Evolutionary conservation across 345 rosid genomes (phyloP), one percentile per base, ranked within the genome.

Genomic region (Carallia brachiata): DNA sequence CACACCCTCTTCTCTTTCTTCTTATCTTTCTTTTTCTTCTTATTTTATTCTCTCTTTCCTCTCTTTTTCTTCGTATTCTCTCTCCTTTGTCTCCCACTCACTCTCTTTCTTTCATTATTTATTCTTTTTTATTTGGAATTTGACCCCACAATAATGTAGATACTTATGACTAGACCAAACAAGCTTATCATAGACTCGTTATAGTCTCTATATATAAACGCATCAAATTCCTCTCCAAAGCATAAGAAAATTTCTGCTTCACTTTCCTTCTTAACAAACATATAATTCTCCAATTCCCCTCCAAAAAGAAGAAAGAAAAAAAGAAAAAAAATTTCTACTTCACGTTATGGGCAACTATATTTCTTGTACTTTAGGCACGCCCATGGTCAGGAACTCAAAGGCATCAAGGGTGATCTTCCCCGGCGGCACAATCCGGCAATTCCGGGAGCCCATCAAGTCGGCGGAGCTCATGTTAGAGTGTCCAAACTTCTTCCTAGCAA

Each of bases 391-490:
- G 44, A 74, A 63, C 6, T 61, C 83, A 0, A 82, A 78, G 66
- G 74, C 86, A 5, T 83, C 85, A 1, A 82, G 80, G 70, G 93
- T 90, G 47, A 59, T 94, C 40, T 81, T 91, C 36, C 97, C 98
- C 0, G 70, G 82, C 67, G 95, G 98, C 12, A 90, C 85, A 71
- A 68, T 91, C 53, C 80, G 79, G 75, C 82, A 79, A 17, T 70
- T 94, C 53, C 68, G 81, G 52, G 78, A 70, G 7, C 90, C 89
- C 8, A 75, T 73, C 56, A 91, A 85, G 68, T 97, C 96, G 0
- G 98, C 96, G 0, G 98, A 94, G 84, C 76, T 91, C 44, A 94
- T 94, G 97, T 67, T 94, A 23, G 98, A 94, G 77, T 83, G 79
- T 1, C 97, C 98, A 0, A 90, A 81, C 62, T 86, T 76, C 86